Percentiles rank a stretch among this genome's conserved stretches.
phyloP scores from a whole-genome alignment of 345 rosid genomes.

The Dimocarpus longan region DNA sequence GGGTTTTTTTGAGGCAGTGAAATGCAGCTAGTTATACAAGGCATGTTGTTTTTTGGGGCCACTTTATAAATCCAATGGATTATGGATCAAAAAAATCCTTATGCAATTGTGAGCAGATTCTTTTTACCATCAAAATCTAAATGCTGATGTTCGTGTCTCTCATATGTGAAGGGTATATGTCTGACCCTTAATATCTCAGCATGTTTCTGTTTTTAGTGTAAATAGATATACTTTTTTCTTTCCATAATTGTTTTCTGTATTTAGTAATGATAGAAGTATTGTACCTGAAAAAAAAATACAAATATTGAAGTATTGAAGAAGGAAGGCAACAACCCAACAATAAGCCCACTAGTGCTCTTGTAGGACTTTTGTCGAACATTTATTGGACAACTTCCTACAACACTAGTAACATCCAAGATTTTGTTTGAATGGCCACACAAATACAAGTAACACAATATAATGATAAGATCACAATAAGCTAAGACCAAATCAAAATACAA shows the following conservation, averaged over 20 bases:
- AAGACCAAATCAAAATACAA: too few relatives aligned
- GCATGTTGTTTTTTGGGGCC: neutral
- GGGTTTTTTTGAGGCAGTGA: constrained; percentile 22
- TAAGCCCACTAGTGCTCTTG: too few relatives aligned
- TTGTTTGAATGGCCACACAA: too few relatives aligned
- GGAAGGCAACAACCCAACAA: too few relatives aligned
- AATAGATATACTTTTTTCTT: neutral
- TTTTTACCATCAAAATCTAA: neutral
- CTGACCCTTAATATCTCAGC: neutral
- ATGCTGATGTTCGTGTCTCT: neutral
- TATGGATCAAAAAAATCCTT: neutral
- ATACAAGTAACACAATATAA: too few relatives aligned
- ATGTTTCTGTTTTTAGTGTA: neutral
- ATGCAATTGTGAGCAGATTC: neutral
- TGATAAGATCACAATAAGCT: too few relatives aligned
- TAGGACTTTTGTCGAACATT: too few relatives aligned
- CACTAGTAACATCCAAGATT: too few relatives aligned
- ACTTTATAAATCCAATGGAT: too few relatives aligned
- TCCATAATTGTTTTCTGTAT: neutral
- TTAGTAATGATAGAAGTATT: neutral
- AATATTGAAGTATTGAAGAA: too few relatives aligned
- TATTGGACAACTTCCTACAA: too few relatives aligned
- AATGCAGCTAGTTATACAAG: neutral
- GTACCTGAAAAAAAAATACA: too few relatives aligned
- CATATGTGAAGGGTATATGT: constrained; percentile 7